Percentiles rank a stretch among this genome's conserved stretches.
phyloP scores from a whole-genome alignment of 345 rosid species.

The Brassica carinata region DNA sequence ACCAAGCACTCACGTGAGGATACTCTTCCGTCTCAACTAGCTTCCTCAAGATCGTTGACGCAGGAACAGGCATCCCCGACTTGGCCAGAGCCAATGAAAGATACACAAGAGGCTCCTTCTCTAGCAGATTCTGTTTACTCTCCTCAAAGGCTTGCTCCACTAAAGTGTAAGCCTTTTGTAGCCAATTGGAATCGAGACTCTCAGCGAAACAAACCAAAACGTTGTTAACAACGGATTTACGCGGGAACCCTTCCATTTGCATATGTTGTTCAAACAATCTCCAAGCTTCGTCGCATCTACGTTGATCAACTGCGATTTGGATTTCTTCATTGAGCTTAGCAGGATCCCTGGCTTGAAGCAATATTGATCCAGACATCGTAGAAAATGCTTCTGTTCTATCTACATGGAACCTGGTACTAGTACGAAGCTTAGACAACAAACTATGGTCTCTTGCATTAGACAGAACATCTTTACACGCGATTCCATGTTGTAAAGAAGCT shows the following conservation, averaged over 20 bases:
- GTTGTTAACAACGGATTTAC: conserved; percentile 52
- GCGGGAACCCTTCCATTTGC: conserved; percentile 87
- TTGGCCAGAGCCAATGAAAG: conserved; percentile 78
- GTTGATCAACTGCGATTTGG: conserved; percentile 62
- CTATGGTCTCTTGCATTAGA: neutral
- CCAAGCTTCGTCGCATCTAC: conserved; percentile 61
- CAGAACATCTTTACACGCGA: neutral
- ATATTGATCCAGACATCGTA: conserved; percentile 52
- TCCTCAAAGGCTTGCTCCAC: conserved; percentile 72
- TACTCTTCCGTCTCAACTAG: conserved; percentile 67
- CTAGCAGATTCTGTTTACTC: conserved; percentile 75
- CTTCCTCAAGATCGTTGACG: conserved; percentile 78
- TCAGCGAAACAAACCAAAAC: neutral
- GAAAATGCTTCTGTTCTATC: conserved; percentile 43
- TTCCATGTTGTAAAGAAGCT: too few species aligned
- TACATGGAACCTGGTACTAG: conserved; percentile 15
- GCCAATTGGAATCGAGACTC: neutral
- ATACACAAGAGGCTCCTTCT: conserved; percentile 70
- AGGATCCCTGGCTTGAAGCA: conserved; percentile 83
- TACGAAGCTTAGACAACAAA: conserved; percentile 6
- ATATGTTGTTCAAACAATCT: conserved; percentile 67
- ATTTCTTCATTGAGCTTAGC: conserved; percentile 65
- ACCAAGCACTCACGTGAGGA: conserved; percentile 85
- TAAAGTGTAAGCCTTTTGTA: conserved; percentile 59
- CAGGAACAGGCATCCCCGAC: conserved; percentile 63